A percentile compares a stretch with the other conserved stretches of the same genome.
These are phyloP conservation scores for Aspergillus vadensis DNA, from an alignment of 2,329 filamentous ascomycete genomes.

Conservation along the genomic window DNA sequence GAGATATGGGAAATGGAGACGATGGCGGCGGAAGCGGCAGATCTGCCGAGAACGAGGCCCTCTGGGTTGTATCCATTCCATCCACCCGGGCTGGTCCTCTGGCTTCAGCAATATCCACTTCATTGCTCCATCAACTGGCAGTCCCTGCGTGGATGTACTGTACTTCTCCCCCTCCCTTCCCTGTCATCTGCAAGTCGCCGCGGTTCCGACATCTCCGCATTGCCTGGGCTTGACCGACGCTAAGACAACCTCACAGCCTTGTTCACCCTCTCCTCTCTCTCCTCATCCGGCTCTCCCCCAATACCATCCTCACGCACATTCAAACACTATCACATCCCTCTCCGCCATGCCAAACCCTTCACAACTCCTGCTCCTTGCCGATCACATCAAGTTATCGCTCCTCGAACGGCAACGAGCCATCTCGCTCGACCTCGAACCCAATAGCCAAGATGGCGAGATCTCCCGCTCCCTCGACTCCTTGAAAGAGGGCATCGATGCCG, in stretches of 20 bases:
- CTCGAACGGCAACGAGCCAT: constrained; percentile 87
- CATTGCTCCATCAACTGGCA: constrained; percentile 4
- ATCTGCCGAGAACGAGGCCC: constrained; percentile 14
- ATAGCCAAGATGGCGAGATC: constrained; percentile 85
- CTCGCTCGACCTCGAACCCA: constrained; percentile 74
- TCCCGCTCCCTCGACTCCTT: constrained; percentile 85
- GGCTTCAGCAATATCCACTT: constrained; percentile 7
- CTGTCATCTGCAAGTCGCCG: constrained; percentile 1
- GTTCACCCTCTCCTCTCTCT: neutral
- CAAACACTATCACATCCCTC: neutral
- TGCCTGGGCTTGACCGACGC: constrained; percentile 2
- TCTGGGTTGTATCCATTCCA: constrained; percentile 1
- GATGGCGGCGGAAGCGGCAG: constrained; percentile 15
- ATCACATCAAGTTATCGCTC: constrained; percentile 95
- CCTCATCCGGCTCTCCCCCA: neutral
- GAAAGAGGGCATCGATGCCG: constrained; percentile 71
- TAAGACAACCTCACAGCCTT: constrained; percentile 1
- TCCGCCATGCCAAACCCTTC: constrained; percentile 56
- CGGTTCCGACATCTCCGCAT: constrained; percentile 14
- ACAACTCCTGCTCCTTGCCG: constrained; percentile 88
- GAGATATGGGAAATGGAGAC: constrained; percentile 1
- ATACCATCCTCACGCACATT: constrained; percentile 1
- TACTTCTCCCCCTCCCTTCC: neutral
- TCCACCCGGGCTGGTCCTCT: neutral
- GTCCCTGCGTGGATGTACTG: neutral